These are phyloP conservation scores for Fusarium mangiferae DNA, from an alignment of 2,329 filamentous ascomycete species.

Conservation along the genomic window DNA sequence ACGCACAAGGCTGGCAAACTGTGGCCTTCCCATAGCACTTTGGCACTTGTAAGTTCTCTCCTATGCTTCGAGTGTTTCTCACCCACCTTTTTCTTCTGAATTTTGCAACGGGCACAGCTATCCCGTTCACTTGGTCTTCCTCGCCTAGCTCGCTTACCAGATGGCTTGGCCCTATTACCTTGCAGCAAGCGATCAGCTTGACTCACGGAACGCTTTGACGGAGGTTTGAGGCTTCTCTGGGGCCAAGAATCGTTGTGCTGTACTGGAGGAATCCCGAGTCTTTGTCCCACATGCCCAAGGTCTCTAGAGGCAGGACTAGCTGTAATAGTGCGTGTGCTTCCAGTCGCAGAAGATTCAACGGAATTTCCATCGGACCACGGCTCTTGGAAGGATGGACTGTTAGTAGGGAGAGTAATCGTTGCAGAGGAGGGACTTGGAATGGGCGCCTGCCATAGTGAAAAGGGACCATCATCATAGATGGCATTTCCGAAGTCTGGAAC, in stretches of 20 bases:
- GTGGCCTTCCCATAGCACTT: not conserved
- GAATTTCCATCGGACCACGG: not conserved
- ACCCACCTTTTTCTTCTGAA: not conserved
- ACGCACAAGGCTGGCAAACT: not conserved
- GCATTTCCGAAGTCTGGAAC: rapidly evolving
- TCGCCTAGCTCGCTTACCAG: not conserved
- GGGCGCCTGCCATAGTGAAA: not conserved
- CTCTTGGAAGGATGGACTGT: not conserved
- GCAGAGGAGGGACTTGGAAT: not conserved
- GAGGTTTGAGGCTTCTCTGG: rapidly evolving
- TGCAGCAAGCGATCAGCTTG: not conserved
- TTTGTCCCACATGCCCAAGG: not conserved
- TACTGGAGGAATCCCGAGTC: not conserved
- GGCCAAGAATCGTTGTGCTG: not conserved
- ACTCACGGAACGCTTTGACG: rapidly evolving
- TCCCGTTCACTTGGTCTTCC: not conserved
- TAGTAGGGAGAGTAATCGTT: not conserved
- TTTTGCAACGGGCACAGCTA: not conserved
- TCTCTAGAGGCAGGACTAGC: not conserved
- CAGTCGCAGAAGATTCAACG: not conserved
- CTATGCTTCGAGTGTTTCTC: rapidly evolving
- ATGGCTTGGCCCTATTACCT: rapidly evolving
- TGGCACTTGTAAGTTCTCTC: not conserved
- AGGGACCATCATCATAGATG: not conserved
- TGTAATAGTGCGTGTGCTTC: not conserved